Evolutionary conservation across 2,329 filamentous ascomycete species (phyloP).

Genomic region (Aphanocladium album): DNA sequence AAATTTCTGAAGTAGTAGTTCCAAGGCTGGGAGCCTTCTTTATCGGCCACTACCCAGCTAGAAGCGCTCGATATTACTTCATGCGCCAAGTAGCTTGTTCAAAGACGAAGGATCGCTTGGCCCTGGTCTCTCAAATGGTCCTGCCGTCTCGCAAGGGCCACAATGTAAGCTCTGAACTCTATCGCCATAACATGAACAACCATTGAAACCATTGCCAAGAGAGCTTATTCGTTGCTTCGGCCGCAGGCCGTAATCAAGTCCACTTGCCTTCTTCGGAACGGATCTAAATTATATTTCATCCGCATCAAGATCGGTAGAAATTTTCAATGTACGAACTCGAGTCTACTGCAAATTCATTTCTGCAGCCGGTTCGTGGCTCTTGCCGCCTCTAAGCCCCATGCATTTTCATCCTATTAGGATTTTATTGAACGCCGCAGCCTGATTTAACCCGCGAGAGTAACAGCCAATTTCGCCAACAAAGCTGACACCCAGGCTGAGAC

Average conservation of each 20-base stretch:
- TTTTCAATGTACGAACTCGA: neutral
- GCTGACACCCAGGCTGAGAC: neutral
- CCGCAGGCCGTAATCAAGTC: neutral
- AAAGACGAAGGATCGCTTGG: neutral
- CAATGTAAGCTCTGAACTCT: neutral
- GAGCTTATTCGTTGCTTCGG: neutral
- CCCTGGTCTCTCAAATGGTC: no score
- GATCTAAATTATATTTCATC: neutral
- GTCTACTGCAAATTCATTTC: neutral
- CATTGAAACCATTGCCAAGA: neutral
- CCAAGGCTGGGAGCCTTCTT: no score
- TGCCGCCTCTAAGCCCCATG: neutral
- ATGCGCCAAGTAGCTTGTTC: neutral
- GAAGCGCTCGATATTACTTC: neutral
- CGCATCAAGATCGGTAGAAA: neutral
- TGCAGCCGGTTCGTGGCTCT: neutral
- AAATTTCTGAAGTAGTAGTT: no score
- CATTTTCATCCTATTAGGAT: neutral
- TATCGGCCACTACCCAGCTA: neutral
- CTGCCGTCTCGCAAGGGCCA: no score
- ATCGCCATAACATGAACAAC: neutral
- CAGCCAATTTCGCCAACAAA: neutral
- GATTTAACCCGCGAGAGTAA: neutral
- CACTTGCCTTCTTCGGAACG: neutral
- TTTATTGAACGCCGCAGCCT: neutral